These are phyloP conservation scores for Malbranchea zuffiana DNA, from an alignment of 2,329 filamentous ascomycete genomes.

Conservation along the genomic window DNA sequence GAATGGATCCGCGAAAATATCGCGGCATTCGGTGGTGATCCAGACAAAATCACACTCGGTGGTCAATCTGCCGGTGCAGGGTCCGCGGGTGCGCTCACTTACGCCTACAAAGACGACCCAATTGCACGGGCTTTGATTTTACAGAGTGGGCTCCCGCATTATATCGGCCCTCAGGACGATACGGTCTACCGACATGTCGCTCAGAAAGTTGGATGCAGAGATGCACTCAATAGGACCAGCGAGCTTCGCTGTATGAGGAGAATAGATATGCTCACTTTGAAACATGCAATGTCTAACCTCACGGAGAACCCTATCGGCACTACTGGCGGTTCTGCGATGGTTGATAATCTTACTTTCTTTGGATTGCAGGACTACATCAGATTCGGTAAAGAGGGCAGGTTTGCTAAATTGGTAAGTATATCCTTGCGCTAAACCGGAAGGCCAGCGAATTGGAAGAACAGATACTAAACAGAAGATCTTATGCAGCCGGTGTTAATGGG, in stretches of 20 bases:
- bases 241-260: too few species aligned
- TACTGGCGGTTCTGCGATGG: slow-evolving; percentile 16
- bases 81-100: slow-evolving; percentile 6
- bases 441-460: too few species aligned
- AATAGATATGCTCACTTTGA: too few species aligned
- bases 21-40: slow-evolving; percentile 33
- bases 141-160: too few species aligned
- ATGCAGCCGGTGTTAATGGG: too few species aligned
- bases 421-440: too few species aligned
- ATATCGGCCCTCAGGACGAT: slow-evolving; percentile 25
- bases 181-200: slow-evolving; percentile 15
- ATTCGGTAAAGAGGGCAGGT: slow-evolving; percentile 19
- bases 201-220: slow-evolving; percentile 6
- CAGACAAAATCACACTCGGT: slow-evolving; percentile 31
- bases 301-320: too few species aligned
- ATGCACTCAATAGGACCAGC: too few species aligned
- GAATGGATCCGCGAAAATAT: slow-evolving; percentile 34
- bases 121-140: slow-evolving; percentile 15
- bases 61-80: slow-evolving; percentile 40
- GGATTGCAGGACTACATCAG: slow-evolving; percentile 27
- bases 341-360: slow-evolving; percentile 32
- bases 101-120: slow-evolving; percentile 11
- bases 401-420: slow-evolving; percentile 25
- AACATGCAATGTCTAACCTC: too few species aligned
- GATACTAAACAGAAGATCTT: too few species aligned